Conservation (phyloP, 2,329 filamentous ascomycete species). For the Leptosphaerulina australis region DNA sequence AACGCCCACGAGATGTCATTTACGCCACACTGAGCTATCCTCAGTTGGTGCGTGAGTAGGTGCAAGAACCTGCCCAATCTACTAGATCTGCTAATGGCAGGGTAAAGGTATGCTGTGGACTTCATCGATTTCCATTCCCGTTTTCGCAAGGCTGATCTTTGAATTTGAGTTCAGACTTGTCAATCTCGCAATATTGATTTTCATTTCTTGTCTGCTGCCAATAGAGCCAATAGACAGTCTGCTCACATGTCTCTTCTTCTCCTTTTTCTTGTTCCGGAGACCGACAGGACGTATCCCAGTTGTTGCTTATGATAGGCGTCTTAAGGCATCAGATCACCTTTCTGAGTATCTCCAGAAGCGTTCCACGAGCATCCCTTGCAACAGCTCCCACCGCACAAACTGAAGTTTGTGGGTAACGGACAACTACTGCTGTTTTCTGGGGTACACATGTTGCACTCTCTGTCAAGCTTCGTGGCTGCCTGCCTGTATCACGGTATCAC, state of each 20-base stretch:
- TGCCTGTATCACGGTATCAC: slow-evolving; percentile 8
- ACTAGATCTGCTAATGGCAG: background rate
- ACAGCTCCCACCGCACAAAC: background rate
- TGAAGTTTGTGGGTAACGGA: slow-evolving; percentile 8
- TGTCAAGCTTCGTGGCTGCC: slow-evolving; percentile 20
- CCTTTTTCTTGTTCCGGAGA: slow-evolving; percentile 6
- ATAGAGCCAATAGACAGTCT: background rate
- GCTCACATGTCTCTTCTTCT: slow-evolving; percentile 2
- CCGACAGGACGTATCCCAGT: background rate
- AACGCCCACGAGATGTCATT: slow-evolving; percentile 19
- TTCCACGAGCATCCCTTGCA: background rate
- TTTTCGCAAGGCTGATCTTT: background rate
- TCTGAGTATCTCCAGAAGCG: slow-evolving; percentile 1
- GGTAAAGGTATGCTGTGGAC: background rate
- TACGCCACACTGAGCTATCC: slow-evolving; percentile 10
- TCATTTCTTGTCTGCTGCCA: background rate
- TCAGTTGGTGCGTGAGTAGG: background rate
- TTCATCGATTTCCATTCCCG: background rate
- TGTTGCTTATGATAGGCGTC: background rate
- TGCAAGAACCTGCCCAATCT: background rate
- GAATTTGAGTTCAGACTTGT: background rate
- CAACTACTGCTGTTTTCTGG: too few relatives aligned
- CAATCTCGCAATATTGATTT: slow-evolving; percentile 5
- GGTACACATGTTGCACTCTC: slow-evolving; percentile 7
- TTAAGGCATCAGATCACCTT: background rate